Conservation (phyloP, 768 basidiomycete genomes). For the Hortiboletus campestris region DNA sequence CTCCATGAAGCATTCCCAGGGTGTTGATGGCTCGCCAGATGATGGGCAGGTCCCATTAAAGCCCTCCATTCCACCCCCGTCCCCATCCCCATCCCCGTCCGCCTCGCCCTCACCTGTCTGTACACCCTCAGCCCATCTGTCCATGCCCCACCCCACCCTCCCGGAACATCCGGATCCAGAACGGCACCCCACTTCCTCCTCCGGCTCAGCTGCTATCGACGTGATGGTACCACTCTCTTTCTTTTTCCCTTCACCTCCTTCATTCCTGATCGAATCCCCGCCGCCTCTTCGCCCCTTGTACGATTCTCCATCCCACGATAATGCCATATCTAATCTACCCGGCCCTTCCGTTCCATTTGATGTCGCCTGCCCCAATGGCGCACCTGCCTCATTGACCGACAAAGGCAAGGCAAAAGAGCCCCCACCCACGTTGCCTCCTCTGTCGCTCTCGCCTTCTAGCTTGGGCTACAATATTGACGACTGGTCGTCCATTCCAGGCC, state of each 20-base stretch:
- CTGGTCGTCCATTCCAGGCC: conserved; percentile 35
- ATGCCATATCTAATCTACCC: conserved; percentile 28
- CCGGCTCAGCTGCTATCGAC: neutral
- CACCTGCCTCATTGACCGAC: conserved; percentile 29
- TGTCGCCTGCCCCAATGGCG: conserved; percentile 7
- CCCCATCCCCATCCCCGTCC: neutral
- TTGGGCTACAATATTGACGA: conserved; percentile 43
- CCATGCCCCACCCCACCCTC: conserved; percentile 12
- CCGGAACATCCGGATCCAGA: conserved; percentile 14
- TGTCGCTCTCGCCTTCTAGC: conserved; percentile 56
- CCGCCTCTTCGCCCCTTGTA: neutral
- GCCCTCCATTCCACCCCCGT: neutral
- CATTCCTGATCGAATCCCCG: conserved; percentile 6
- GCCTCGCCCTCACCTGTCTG: neutral
- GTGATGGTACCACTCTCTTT: neutral
- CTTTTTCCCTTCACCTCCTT: conserved; percentile 13
- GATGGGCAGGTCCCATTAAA: conserved; percentile 5
- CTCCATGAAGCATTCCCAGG: conserved; percentile 39
- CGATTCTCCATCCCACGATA: conserved; percentile 8
- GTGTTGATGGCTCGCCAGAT: conserved; percentile 47
- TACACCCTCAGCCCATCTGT: conserved; percentile 10
- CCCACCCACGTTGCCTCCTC: conserved; percentile 64
- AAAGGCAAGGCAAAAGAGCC: conserved; percentile 57
- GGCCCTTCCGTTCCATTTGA: conserved; percentile 14
- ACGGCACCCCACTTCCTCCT: neutral